Percentiles rank a stretch among this genome's conserved stretches.
phyloP scores from a whole-genome alignment of 345 rosid genomes.

The Eucalyptus victrix region DNA sequence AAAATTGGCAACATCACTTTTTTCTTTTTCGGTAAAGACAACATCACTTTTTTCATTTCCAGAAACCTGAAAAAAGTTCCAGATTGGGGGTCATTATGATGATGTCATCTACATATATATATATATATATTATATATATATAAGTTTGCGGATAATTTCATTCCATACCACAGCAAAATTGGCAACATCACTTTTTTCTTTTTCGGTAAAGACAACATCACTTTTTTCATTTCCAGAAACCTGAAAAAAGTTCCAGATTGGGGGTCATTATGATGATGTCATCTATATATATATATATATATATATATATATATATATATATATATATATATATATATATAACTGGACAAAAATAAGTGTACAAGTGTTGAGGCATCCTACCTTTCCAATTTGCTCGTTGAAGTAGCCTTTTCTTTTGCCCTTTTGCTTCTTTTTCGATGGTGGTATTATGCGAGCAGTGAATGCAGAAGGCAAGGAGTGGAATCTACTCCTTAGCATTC shows the following conservation, averaged over 20 bases:
- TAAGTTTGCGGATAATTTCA: not conserved
- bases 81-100: not conserved
- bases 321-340: too few species aligned
- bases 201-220: constrained; percentile 9
- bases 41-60: constrained; percentile 30
- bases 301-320: too few species aligned
- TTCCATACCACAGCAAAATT: constrained; percentile 57
- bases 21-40: constrained; percentile 1
- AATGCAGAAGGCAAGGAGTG: constrained; percentile 85
- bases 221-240: constrained; percentile 13
- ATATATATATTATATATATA: too few species aligned
- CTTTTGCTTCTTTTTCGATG: constrained; percentile 24
- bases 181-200: constrained; percentile 29
- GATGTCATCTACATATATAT: not conserved
- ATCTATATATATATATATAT: too few species aligned
- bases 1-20: constrained; percentile 56
- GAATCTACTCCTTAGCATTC: constrained; percentile 94
- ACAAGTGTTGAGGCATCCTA: constrained; percentile 1
- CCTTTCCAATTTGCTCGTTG: constrained; percentile 36
- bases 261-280: not conserved
- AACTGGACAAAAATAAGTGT: not conserved
- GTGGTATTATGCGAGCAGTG: constrained; percentile 56
- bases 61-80: constrained; percentile 19
- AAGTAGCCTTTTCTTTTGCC: constrained; percentile 30
- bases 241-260: constrained; percentile 15